Conservation (phyloP, 768 basidiomycete species). For the Mycena leptocephala region DNA sequence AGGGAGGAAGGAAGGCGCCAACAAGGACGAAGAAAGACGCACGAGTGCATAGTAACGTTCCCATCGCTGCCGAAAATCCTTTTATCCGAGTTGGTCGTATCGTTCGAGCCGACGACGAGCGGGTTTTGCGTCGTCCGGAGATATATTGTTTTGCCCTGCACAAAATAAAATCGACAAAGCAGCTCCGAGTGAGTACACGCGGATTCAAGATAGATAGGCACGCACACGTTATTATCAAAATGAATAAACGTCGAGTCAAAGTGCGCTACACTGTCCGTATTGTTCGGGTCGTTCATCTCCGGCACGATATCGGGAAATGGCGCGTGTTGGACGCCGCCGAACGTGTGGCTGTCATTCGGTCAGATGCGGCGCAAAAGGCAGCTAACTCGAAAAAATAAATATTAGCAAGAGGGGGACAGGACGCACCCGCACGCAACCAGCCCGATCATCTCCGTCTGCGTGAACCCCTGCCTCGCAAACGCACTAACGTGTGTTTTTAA, state of each 20-base stretch:
- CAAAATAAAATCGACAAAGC: too few species aligned
- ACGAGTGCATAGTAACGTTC: slow-evolving; percentile 11
- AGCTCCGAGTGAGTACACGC: too few species aligned
- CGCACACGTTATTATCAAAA: slow-evolving; percentile 26
- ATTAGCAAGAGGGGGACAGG: too few species aligned
- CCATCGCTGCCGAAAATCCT: slow-evolving; percentile 15
- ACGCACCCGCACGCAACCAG: not conserved
- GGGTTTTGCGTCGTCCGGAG: slow-evolving; percentile 11
- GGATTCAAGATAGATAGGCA: too few species aligned
- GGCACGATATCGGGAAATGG: slow-evolving; percentile 3
- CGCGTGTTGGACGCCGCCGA: slow-evolving; percentile 13
- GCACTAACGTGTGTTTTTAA: not conserved
- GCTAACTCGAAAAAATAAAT: too few species aligned
- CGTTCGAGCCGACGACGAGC: slow-evolving; percentile 3
- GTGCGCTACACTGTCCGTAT: not conserved
- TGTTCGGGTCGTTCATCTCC: not conserved
- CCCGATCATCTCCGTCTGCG: not conserved
- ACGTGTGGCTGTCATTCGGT: not conserved
- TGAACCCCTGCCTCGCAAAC: not conserved
- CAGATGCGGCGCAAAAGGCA: too few species aligned
- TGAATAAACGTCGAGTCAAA: slow-evolving; percentile 8
- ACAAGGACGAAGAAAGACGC: too few species aligned
- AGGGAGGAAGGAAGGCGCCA: too few species aligned
- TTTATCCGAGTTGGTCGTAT: not conserved
- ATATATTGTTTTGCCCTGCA: slow-evolving; percentile 23